phyloP scores from a whole-genome alignment of 78 protist species.

The Protostelium mycophagum region DNA sequence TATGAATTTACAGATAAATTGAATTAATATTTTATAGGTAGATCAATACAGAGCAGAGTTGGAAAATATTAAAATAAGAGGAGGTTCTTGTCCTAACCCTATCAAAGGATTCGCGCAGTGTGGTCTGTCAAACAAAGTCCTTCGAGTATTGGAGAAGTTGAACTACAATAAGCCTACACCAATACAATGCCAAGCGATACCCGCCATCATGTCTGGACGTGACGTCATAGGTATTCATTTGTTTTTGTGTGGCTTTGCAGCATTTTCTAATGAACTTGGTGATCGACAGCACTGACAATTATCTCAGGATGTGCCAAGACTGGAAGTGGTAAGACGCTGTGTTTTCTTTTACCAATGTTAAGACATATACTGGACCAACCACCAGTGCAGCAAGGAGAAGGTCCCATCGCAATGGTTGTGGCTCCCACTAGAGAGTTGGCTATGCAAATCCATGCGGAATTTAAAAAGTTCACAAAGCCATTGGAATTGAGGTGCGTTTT shows the following conservation, averaged over 20 bases:
- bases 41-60: background rate
- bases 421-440: conserved; percentile 98
- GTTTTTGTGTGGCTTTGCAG: background rate
- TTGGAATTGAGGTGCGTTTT: conserved; percentile 23
- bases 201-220: conserved; percentile 88
- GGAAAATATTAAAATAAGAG: background rate
- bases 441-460: conserved; percentile 83
- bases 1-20: too few relatives aligned
- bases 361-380: conserved; percentile 90
- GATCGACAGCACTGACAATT: background rate
- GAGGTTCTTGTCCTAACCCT: conserved; percentile 78
- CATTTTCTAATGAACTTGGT: background rate
- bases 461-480: conserved; percentile 59
- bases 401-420: conserved; percentile 91
- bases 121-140: conserved; percentile 44
- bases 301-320: conserved; percentile 52
- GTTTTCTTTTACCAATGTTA: conserved; percentile 95
- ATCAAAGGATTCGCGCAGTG: conserved; percentile 82
- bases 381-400: conserved; percentile 75
- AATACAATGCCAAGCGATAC: conserved; percentile 89
- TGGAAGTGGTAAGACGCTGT: conserved; percentile 95
- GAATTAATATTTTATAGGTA: too few relatives aligned
- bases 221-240: conserved; percentile 91
- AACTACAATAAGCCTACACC: conserved; percentile 84
- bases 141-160: conserved; percentile 18